These are phyloP conservation scores for Dictyostelium firmibasis DNA, from an alignment of 78 protist species.

Conservation along the genomic window DNA sequence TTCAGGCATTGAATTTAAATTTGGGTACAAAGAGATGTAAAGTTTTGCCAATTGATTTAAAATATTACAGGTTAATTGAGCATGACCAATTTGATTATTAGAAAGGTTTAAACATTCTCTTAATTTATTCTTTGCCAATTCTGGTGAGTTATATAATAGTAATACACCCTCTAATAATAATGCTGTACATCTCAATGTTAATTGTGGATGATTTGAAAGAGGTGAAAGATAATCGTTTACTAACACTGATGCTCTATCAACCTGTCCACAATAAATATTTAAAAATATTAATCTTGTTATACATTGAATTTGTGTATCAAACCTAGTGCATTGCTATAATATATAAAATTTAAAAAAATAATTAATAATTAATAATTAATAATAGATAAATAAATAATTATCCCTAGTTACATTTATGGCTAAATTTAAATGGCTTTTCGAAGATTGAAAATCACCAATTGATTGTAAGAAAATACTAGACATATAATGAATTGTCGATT, in stretches of 20 bases:
- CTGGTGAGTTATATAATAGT: not conserved
- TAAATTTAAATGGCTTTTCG: constrained; percentile 3
- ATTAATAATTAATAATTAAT: no score
- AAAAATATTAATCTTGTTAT: constrained; percentile 16
- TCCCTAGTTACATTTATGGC: constrained; percentile 35
- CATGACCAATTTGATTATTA: constrained; percentile 32
- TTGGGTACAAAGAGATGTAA: not conserved
- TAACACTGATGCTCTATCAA: not conserved
- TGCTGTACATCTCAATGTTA: not conserved
- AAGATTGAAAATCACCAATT: not conserved
- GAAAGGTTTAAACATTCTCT: constrained; percentile 34
- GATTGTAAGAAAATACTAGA: constrained; percentile 35
- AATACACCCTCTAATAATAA: constrained; percentile 36
- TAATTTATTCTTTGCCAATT: constrained; percentile 31
- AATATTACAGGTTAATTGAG: constrained; percentile 37
- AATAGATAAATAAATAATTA: not conserved
- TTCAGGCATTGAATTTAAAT: not conserved
- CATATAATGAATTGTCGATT: constrained; percentile 13
- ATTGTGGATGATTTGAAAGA: constrained; percentile 51
- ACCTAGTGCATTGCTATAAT: constrained; percentile 47
- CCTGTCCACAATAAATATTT: not conserved
- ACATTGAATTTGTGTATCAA: constrained; percentile 59
- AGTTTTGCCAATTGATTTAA: constrained; percentile 27
- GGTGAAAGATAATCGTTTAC: constrained; percentile 23
- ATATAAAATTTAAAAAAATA: not conserved